Conservation (phyloP, 768 basidiomycete species). For the Pleurotus pulmonarius region DNA sequence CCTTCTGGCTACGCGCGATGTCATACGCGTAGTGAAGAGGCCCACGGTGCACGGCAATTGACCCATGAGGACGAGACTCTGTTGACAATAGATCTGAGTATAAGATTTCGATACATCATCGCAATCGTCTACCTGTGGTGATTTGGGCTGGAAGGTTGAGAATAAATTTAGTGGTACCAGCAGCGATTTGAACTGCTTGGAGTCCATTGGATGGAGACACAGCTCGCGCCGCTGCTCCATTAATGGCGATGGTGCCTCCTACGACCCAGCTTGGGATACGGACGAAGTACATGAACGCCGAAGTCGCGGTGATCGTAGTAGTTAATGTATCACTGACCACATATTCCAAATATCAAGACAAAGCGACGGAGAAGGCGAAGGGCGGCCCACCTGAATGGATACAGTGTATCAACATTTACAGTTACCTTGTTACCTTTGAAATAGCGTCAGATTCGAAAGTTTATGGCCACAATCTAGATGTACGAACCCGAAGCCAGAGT, state of each 20-base stretch:
- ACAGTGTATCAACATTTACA: conserved; percentile 43
- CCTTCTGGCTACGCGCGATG: conserved; percentile 33
- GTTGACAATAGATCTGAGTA: background rate
- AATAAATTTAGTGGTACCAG: conserved; percentile 40
- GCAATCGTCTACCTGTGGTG: conserved; percentile 31
- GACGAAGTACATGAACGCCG: conserved; percentile 42
- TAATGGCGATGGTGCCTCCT: conserved; percentile 40
- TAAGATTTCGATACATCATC: background rate
- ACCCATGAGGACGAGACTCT: conserved; percentile 50
- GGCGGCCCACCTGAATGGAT: conserved; percentile 35
- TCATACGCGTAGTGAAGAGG: conserved; percentile 54
- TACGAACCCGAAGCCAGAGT: conserved; percentile 34
- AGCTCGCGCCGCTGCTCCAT: conserved; percentile 29
- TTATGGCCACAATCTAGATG: background rate
- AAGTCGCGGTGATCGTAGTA: conserved; percentile 39
- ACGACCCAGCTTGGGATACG: conserved; percentile 50
- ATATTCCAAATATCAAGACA: background rate
- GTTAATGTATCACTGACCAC: conserved; percentile 32
- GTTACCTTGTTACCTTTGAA: conserved; percentile 35
- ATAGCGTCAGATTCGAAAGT: background rate
- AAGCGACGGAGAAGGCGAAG: background rate
- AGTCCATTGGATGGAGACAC: conserved; percentile 41
- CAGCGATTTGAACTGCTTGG: conserved; percentile 33
- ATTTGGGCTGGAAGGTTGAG: conserved; percentile 45
- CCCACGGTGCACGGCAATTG: conserved; percentile 51